A percentile compares a stretch with the other conserved stretches of the same genome.
Conservation (phyloP, 148 eudicot species). For the Vaccinium darrowii region DNA sequence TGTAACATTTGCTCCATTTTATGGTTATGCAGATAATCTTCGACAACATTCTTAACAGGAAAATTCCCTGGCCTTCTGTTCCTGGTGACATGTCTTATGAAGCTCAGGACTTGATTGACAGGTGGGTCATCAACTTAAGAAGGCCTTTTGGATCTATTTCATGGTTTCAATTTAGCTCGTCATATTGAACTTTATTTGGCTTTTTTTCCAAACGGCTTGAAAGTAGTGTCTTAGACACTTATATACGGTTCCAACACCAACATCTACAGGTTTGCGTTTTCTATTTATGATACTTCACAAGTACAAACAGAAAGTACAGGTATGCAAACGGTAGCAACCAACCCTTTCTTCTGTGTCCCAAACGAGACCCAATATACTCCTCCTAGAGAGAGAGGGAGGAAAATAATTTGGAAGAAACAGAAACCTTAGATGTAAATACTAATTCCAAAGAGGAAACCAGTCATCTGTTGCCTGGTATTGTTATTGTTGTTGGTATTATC, state of each 20-base stretch:
- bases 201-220: not conserved
- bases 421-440: not conserved
- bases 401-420: not conserved
- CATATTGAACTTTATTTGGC: not conserved
- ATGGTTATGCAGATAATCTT: conserved; percentile 47
- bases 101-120: conserved; percentile 60
- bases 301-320: not conserved
- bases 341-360: too few relatives aligned
- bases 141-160: not conserved
- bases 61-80: conserved; percentile 66
- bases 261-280: not conserved
- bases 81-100: conserved; percentile 56
- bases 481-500: not conserved
- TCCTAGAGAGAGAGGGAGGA: not conserved
- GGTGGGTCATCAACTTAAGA: conserved; percentile 34
- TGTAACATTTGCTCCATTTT: conserved; percentile 8
- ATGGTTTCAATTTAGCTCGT: not conserved
- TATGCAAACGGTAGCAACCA: not conserved
- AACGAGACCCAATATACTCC: too few relatives aligned
- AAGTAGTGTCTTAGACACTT: not conserved
- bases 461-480: not conserved
- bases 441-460: not conserved
- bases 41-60: conserved; percentile 61
- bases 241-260: not conserved
- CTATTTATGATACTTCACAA: not conserved